These are phyloP conservation scores for Penicillium angulare DNA, from an alignment of 495 filamentous ascomycete genomes.

Conservation along the genomic window DNA sequence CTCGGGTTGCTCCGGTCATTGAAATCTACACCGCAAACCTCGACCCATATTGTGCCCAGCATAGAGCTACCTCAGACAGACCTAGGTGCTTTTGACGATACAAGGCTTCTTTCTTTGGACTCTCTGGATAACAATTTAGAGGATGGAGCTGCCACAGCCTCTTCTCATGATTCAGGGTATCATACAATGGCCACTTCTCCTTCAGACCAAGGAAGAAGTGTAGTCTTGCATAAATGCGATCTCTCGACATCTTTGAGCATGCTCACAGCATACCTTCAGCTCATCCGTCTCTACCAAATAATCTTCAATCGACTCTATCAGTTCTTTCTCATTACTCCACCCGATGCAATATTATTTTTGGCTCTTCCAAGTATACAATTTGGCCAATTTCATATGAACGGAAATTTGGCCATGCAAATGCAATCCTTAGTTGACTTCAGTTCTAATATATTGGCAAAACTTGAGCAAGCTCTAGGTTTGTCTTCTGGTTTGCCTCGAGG, in stretches of 20 bases:
- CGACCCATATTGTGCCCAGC: neutral
- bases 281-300: constrained; percentile 15
- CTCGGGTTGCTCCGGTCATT: constrained; percentile 13
- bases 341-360: constrained; percentile 12
- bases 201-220: neutral
- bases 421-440: constrained; percentile 16
- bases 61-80: neutral
- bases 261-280: constrained; percentile 16
- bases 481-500: neutral
- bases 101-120: neutral
- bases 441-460: constrained; percentile 13
- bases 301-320: constrained; percentile 22
- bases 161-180: constrained; percentile 14
- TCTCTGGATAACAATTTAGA: neutral
- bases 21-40: neutral
- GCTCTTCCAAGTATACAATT: constrained; percentile 11
- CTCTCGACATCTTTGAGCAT: constrained; percentile 12
- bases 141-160: constrained; percentile 1
- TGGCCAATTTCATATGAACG: constrained; percentile 15
- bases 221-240: neutral
- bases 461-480: constrained; percentile 12
- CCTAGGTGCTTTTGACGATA: neutral
- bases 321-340: constrained; percentile 16
- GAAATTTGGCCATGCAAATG: constrained; percentile 10
- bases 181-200: neutral